Percentiles rank a stretch among this genome's conserved stretches.
phyloP scores from a whole-genome alignment of 805 yeast species.

The Phaffomyces antillensis region DNA sequence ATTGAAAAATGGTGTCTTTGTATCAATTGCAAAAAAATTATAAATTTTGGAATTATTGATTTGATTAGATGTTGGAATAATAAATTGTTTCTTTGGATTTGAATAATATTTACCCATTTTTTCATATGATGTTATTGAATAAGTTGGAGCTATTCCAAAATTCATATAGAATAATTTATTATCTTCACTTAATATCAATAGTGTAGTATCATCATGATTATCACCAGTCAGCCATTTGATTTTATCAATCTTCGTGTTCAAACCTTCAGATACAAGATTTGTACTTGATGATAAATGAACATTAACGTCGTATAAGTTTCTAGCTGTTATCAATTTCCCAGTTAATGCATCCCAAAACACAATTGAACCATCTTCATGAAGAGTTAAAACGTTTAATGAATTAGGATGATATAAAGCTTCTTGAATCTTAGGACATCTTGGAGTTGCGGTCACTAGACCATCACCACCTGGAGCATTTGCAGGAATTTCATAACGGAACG shows the following conservation, averaged over 20 bases:
- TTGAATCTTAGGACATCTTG: conserved; percentile 34
- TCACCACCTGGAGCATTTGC: conserved; percentile 72
- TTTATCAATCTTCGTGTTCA: conserved; percentile 36
- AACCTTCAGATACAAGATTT: conserved; percentile 13
- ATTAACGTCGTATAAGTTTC: conserved; percentile 59
- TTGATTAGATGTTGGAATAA: conserved; percentile 38
- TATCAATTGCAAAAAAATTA: conserved; percentile 47
- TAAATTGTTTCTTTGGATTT: conserved; percentile 45
- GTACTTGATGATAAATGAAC: conserved; percentile 46
- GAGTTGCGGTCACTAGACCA: conserved; percentile 22
- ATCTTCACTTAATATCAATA: conserved; percentile 57
- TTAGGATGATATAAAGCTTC: conserved; percentile 86
- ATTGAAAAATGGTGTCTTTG: conserved; percentile 64
- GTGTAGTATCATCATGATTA: conserved; percentile 74
- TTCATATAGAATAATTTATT: conserved; percentile 52
- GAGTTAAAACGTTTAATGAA: conserved; percentile 75
- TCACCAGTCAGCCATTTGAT: conserved; percentile 73
- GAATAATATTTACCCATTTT: conserved; percentile 76
- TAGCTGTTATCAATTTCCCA: conserved; percentile 67
- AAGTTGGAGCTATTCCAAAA: conserved; percentile 74
- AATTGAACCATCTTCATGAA: conserved; percentile 75
- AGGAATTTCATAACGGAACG: conserved; percentile 55
- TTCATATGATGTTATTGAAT: conserved; percentile 75
- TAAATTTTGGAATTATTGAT: conserved; percentile 37
- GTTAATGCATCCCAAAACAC: conserved; percentile 90